phyloP scores from a whole-genome alignment of 768 basidiomycete genomes.

The Boletus patriciae region DNA sequence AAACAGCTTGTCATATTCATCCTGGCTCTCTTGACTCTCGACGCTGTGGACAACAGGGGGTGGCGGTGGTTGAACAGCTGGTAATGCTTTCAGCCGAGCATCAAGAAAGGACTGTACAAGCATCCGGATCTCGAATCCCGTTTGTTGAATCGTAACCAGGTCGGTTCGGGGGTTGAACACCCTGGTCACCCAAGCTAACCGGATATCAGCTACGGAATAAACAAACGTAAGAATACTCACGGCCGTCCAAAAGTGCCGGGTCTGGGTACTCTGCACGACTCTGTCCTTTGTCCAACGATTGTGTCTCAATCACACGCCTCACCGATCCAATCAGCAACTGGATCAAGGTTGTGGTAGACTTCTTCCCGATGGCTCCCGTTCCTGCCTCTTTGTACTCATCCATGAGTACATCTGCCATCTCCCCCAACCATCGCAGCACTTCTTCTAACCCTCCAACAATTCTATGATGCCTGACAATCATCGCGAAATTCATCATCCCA shows the following conservation, averaged over 20 bases:
- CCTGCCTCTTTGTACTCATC: constrained; percentile 48
- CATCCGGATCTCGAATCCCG: constrained; percentile 54
- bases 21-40: constrained; percentile 73
- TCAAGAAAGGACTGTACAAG: constrained; percentile 63
- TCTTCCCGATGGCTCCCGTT: constrained; percentile 22
- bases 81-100: constrained; percentile 49
- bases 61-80: constrained; percentile 36
- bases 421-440: constrained; percentile 62
- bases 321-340: constrained; percentile 57
- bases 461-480: constrained; percentile 55
- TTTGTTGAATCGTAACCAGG: constrained; percentile 40
- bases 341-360: constrained; percentile 41
- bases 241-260: constrained; percentile 52
- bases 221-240: constrained; percentile 36
- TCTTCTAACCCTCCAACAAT: constrained; percentile 46
- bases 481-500: constrained; percentile 68
- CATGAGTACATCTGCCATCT: constrained; percentile 55
- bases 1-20: constrained; percentile 63
- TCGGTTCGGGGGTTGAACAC: constrained; percentile 50
- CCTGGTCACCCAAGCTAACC: constrained; percentile 56
- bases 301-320: constrained; percentile 48
- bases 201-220: constrained; percentile 9
- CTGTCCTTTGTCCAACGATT: constrained; percentile 39
- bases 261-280: constrained; percentile 57
- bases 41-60: constrained; percentile 26